phyloP scores from a whole-genome alignment of 805 yeast genomes.

The Candida piceae region DNA sequence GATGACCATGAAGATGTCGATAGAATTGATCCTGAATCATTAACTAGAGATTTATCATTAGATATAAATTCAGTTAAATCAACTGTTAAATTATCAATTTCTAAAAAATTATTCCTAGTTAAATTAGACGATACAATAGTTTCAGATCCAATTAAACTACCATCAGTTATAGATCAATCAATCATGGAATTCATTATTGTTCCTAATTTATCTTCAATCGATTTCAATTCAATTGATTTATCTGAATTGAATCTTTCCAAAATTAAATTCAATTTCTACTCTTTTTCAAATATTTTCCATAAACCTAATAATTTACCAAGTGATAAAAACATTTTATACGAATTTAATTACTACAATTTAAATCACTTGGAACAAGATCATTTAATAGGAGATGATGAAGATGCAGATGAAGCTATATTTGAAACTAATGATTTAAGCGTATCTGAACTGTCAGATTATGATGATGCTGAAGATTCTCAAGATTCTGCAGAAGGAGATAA shows the following conservation, averaged over 20 bases:
- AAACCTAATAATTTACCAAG: slow-evolving; percentile 13
- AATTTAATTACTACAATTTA: slow-evolving; percentile 14
- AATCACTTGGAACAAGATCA: slow-evolving; percentile 6
- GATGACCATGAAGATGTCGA: background rate
- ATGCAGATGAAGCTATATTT: background rate
- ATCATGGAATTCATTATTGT: slow-evolving; percentile 9
- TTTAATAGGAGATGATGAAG: slow-evolving; percentile 1
- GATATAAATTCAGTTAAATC: slow-evolving; percentile 15
- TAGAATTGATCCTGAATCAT: too few relatives aligned
- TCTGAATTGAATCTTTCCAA: background rate
- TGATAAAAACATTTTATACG: background rate
- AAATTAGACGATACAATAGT: slow-evolving; percentile 4
- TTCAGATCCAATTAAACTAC: slow-evolving; percentile 2
- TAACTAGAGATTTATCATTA: slow-evolving; percentile 4
- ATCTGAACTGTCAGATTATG: background rate
- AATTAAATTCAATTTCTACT: slow-evolving; percentile 2
- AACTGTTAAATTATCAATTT: slow-evolving; percentile 1
- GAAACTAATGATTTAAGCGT: background rate
- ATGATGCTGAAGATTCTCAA: background rate
- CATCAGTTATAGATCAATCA: slow-evolving; percentile 2
- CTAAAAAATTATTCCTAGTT: slow-evolving; percentile 3
- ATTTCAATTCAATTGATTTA: slow-evolving; percentile 7
- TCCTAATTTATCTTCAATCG: slow-evolving; percentile 12
- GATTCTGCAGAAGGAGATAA: background rate
- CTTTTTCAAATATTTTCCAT: slow-evolving; percentile 15